These are phyloP conservation scores for Tephrocybe sp. DNA, from an alignment of 768 basidiomycete species.

Conservation along the genomic window DNA sequence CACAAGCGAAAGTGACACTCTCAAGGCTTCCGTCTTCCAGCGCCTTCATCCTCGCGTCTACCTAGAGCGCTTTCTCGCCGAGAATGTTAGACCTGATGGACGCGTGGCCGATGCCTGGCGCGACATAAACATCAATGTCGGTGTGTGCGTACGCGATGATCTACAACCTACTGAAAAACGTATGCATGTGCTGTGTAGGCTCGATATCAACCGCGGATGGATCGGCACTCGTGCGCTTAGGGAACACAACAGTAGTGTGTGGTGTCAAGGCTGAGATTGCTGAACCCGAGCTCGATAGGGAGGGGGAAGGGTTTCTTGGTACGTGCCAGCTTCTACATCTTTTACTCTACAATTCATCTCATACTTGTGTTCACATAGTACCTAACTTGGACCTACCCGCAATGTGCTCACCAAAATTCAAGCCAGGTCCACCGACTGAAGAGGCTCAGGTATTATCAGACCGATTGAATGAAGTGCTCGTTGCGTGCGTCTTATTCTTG, in stretches of 20 bases:
- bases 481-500: slow-evolving; percentile 48
- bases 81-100: slow-evolving; percentile 82
- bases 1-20: slow-evolving; percentile 28
- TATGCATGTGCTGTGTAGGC: slow-evolving; percentile 42
- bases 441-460: slow-evolving; percentile 92
- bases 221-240: slow-evolving; percentile 86
- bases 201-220: slow-evolving; percentile 94
- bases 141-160: slow-evolving; percentile 39
- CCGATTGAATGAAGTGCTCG: slow-evolving; percentile 72
- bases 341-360: neutral
- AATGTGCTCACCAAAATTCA: slow-evolving; percentile 90
- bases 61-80: slow-evolving; percentile 79
- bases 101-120: slow-evolving; percentile 69
- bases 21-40: slow-evolving; percentile 68
- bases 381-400: slow-evolving; percentile 95
- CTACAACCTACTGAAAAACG: slow-evolving; percentile 6
- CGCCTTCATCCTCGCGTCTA: slow-evolving; percentile 88
- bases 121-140: slow-evolving; percentile 74
- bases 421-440: slow-evolving; percentile 91
- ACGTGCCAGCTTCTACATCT: slow-evolving; percentile 16
- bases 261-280: slow-evolving; percentile 96
- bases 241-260: slow-evolving; percentile 93
- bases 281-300: slow-evolving; percentile 79
- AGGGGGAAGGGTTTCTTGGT: slow-evolving; percentile 84
- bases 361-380: slow-evolving; percentile 41